Conservation (phyloP, 192 early-diverging fungal genomes). For the Backusella tarrabulga region DNA sequence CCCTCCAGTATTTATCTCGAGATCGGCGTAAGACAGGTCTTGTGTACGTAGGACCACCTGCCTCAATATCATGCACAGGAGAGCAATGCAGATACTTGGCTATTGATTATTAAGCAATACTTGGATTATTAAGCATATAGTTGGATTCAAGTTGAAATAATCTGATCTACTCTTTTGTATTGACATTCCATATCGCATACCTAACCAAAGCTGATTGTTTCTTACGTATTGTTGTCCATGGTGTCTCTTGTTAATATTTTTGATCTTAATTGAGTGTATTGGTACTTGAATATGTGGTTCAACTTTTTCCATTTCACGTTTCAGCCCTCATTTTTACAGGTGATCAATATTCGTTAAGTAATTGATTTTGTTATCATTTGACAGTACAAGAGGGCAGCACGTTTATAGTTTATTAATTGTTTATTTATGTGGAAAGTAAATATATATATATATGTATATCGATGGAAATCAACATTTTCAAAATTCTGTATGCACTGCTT, state of each 20-base stretch:
- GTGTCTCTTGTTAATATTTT: too few species aligned
- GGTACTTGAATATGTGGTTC: not conserved
- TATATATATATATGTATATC: too few species aligned
- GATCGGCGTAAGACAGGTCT: not conserved
- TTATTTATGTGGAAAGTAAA: too few species aligned
- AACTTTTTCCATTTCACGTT: not conserved
- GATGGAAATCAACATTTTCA: too few species aligned
- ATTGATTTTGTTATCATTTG: not conserved
- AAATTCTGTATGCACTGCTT: too few species aligned
- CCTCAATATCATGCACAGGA: not conserved
- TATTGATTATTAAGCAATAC: not conserved
- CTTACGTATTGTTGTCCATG: not conserved
- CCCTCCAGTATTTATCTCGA: not conserved
- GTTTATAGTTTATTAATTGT: too few species aligned
- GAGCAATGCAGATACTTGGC: not conserved
- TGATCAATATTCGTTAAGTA: not conserved
- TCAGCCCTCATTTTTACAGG: not conserved
- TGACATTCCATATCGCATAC: not conserved
- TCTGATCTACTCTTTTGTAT: not conserved
- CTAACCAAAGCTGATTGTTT: not conserved
- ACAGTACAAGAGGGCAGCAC: not conserved
- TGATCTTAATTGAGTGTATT: not conserved
- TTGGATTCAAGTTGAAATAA: not conserved
- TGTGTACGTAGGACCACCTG: not conserved
- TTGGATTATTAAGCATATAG: not conserved